Conservation (phyloP, 345 rosid genomes). For the Mercurialis annua region DNA sequence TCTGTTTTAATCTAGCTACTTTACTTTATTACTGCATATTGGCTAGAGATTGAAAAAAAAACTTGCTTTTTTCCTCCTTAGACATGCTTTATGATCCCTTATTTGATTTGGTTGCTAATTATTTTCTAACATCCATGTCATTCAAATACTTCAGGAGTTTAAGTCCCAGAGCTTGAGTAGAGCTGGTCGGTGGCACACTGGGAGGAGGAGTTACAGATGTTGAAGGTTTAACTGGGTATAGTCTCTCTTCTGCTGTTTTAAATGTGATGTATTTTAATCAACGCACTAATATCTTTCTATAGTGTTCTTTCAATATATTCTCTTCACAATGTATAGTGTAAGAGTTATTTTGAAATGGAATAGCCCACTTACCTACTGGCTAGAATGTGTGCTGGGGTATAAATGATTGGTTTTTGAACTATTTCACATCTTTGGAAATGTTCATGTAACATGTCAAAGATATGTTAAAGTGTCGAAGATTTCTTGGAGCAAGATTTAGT, state of each 20-base stretch:
- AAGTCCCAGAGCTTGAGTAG: slow-evolving; percentile 82
- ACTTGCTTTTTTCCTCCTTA: slow-evolving; percentile 1
- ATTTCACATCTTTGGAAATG: background rate
- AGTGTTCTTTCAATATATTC: no score
- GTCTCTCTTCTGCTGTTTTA: slow-evolving; percentile 10
- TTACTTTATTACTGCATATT: no score
- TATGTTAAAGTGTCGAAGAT: background rate
- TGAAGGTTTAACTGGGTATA: slow-evolving; percentile 80
- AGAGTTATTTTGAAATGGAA: background rate
- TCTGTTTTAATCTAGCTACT: no score
- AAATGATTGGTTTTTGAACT: background rate
- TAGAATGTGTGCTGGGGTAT: background rate
- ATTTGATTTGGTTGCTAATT: no score
- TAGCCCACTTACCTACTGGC: background rate
- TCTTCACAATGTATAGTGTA: no score
- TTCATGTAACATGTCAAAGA: no score
- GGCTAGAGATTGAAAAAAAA: background rate
- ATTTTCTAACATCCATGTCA: slow-evolving; percentile 22
- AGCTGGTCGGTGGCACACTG: slow-evolving; percentile 79
- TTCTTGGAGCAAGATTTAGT: background rate
- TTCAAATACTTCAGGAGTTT: slow-evolving; percentile 87
- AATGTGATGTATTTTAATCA: background rate
- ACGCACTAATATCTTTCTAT: background rate
- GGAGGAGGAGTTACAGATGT: slow-evolving; percentile 93
- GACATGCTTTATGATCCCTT: background rate